Evolutionary conservation across 2,329 filamentous ascomycete genomes (phyloP), one percentile per base, ranked within the genome.

Genomic region (Calonectria hawksworthii): DNA sequence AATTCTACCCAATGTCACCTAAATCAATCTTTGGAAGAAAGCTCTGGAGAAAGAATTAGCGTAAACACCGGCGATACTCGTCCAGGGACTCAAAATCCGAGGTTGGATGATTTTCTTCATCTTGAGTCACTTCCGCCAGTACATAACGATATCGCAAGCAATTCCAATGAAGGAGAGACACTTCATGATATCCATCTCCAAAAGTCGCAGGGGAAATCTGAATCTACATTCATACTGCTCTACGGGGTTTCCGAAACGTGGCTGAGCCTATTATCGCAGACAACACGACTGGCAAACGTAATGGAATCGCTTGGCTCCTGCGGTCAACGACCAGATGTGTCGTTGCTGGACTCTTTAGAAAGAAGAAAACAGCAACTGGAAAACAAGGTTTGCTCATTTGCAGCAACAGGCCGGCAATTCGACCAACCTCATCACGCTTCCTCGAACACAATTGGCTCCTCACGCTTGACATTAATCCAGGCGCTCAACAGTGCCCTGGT

Each of bases 261-360:
- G 73, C n/a, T 74, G 16, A 74, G 68, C n/a, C 69, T 74, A 1
- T n/a, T 74, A 6, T 74, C 73, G 1, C 73, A 74, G 23, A 74
- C 73, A 2, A 72, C 73, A 5, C 63, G 73, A 0, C 21, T 74
- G 1, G 73, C 73, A 1, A 74, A 74, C 21, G 50, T 50, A 11
- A 64, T 72, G 28, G 68, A 59, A n/a, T 47, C 23, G 7, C 18
- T 68, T 0, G 38, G 16, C 16, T 14, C n/a, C 2, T 21, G 41
- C 26, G 11, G 34, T 11, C 11, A 65, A 26, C 26, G 14, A 30
- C 23, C 34, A 1, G 65, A 68, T n/a, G 9, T n/a, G 0, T 16
- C 65, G 18, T 32, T 56, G 21, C 23, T 56, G 9, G 26, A 44
- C 14, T 32, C 65, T 14, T 23, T 68, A 13, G 50, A 68, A 28